phyloP scores from a whole-genome alignment of 2,329 filamentous ascomycete species.

The Paracamarosporium sp. region DNA sequence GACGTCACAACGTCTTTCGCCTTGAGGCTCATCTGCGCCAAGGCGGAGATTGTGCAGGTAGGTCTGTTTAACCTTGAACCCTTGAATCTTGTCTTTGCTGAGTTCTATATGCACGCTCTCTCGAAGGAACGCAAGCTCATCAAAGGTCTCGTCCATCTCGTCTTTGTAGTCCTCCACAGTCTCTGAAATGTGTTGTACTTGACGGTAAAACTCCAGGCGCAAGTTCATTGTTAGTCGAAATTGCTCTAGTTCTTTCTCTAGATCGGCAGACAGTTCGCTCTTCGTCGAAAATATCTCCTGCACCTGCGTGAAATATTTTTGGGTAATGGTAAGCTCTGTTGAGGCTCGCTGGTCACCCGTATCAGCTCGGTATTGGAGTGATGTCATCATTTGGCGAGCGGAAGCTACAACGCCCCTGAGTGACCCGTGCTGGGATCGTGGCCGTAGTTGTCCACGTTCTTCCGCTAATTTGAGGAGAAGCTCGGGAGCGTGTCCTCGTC shows the following conservation, averaged over 20 bases:
- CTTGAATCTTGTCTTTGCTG: conserved; percentile 65
- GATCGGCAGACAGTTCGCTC: conserved; percentile 55
- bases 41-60: conserved; percentile 71
- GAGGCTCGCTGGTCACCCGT: conserved; percentile 62
- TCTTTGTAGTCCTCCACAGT: conserved; percentile 79
- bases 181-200: conserved; percentile 90
- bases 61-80: conserved; percentile 73
- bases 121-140: conserved; percentile 54
- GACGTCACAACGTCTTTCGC: conserved; percentile 77
- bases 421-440: conserved; percentile 63
- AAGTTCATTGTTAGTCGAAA: conserved; percentile 84
- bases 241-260: conserved; percentile 75
- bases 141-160: conserved; percentile 62
- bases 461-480: conserved; percentile 63
- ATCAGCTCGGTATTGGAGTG: conserved; percentile 65
- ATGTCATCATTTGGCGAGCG: conserved; percentile 68
- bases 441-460: conserved; percentile 57
- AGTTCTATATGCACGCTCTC: conserved; percentile 57
- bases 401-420: conserved; percentile 74
- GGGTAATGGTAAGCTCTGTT: conserved; percentile 70
- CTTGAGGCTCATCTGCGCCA: conserved; percentile 67
- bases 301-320: conserved; percentile 66
- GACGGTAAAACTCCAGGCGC: conserved; percentile 86
- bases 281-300: conserved; percentile 61
- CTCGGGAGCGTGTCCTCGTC: conserved; percentile 73